Base-by-base conservation (phyloP, 2,329 filamentous ascomycete species). In the Aspergillus fructus region DNA sequence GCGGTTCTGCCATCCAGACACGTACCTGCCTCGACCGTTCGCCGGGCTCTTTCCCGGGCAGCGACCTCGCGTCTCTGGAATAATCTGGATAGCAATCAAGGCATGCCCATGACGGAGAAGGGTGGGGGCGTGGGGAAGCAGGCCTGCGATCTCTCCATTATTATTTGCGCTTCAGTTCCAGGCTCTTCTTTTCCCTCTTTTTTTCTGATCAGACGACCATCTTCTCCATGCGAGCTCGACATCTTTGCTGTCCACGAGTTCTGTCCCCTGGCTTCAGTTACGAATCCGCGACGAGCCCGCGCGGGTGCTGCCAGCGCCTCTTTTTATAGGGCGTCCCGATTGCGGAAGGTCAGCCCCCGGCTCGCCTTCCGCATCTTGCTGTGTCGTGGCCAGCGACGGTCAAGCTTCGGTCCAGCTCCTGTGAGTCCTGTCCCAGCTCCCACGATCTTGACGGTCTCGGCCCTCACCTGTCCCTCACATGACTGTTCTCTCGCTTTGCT, bases 151-250 rank as follows among this genome's bases (percentile, higher is more conserved):
- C 39, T 48, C 55, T 41, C 51, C 45, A 48, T 40, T 34, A 33
- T 21, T 50, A 50, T 43, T 53, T 56, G 50, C 43, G 56, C 49
- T 56, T 43, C 51, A 49, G 49, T 54, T 49, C 49, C 49, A 53
- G 53, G 39, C 54, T 54, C 37, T 53, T 52, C 46, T 55, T 56
- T 49, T 56, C 49, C 49, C 49, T 54, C 55, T 56, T 64, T 64
- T 64, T 63, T 65, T 62, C 60, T 64, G 63, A 64, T 64, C 62
- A 62, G 64, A 64, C 62, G 61, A 66, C 64, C 62, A 47, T 46
- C 34, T 46, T 50, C 42, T 41, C 57, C 58, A 58, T 61, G 55
- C 27, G 27, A 30, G 27, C 53, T 62, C 58, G 21, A 30, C 13
- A 42, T 23, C 12, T 24, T 23, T 45, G n/a, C 13, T 47, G 45